Evolutionary conservation across 176 grass and related monocot species (phyloP), one percentile per base, ranked within the genome.

Genomic region (Avena atlantica): DNA sequence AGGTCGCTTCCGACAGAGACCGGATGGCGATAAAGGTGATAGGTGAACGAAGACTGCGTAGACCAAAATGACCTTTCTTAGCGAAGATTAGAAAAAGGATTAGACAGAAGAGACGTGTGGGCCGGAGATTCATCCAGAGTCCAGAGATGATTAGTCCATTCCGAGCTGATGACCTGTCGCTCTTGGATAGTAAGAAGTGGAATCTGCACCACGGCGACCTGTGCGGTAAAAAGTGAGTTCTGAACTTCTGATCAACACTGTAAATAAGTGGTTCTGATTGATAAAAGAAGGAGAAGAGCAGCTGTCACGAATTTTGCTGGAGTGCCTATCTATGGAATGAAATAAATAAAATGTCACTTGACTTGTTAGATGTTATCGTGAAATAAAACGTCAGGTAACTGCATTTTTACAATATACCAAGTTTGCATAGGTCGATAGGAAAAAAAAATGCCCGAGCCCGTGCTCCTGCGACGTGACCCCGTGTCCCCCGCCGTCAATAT

Each of bases 51-150:
- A n/a, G 69, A 83, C 72, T 75, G 21, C 12, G 45, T 64, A 27
- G 23, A 27, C 27, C 24, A 24, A 27, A 23, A 63, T 63, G 24
- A 65, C 29, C 24, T 75, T 75, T 14, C 44, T 24, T 75, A 49
- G 12, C 12, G 12, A 25, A 16, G 44, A 74, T 14, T 50, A 50
- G 45, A 27, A 16, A 68, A 27, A 16, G 12, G 72, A 75, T 75
- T 75, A 75, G 31, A 42, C 31, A 60, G 59, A 84, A 59, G 81
- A 76, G 83, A 92, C 50, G 24, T 57, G 14, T 5, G 27, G 23
- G 21, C 13, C 12, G 53, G 70, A 63, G 53, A 76, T 81, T 65
- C 19, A 9, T 19, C 24, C 16, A 5, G 24, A 64, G 15, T 19
- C 24, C 16, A 5, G 24, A 64, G 71, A 21, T 65, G 61, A 36